Evolutionary conservation across 495 filamentous ascomycete species (phyloP).

Genomic region (Sphaerosporella brunnea): DNA sequence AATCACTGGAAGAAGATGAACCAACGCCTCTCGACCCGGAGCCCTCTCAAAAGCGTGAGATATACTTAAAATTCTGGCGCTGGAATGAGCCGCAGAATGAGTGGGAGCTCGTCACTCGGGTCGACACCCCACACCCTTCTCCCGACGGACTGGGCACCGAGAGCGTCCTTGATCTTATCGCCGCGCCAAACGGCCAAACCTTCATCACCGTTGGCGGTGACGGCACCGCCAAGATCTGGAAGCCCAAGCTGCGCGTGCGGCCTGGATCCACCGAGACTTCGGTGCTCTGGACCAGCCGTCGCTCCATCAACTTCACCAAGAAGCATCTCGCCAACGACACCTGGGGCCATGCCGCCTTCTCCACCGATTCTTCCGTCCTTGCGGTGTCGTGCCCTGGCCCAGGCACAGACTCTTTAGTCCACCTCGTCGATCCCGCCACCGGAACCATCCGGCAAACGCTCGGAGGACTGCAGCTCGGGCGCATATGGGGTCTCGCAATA

Average conservation of each 20-base stretch:
- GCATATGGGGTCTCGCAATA: conserved; percentile 39
- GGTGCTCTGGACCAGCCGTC: conserved; percentile 56
- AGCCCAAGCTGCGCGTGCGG: conserved; percentile 37
- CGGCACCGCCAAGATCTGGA: conserved; percentile 59
- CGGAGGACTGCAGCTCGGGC: conserved; percentile 36
- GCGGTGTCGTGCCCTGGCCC: conserved; percentile 33
- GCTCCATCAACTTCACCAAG: conserved; percentile 37
- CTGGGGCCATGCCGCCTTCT: conserved; percentile 48
- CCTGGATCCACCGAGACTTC: conserved; percentile 29
- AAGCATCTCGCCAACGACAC: conserved; percentile 19
- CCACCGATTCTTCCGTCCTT: conserved; percentile 71
- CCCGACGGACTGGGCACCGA: conserved; percentile 30
- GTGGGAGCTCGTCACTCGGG: conserved; percentile 61
- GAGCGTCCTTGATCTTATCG: conserved; percentile 48
- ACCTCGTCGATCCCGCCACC: conserved; percentile 42
- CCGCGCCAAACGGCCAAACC: conserved; percentile 43
- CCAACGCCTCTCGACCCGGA: conserved; percentile 15
- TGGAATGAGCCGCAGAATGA: conserved; percentile 43
- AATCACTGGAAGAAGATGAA: conserved; percentile 29
- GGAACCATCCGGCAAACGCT: conserved; percentile 38
- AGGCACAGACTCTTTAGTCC: conserved; percentile 35
- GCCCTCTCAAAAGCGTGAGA: conserved; percentile 41
- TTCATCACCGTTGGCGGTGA: conserved; percentile 80
- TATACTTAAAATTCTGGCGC: conserved; percentile 80
- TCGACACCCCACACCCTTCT: conserved; percentile 61